These are phyloP conservation scores for Mycotypha africana DNA, from an alignment of 371 early-diverging fungal species.

Conservation along the genomic window DNA sequence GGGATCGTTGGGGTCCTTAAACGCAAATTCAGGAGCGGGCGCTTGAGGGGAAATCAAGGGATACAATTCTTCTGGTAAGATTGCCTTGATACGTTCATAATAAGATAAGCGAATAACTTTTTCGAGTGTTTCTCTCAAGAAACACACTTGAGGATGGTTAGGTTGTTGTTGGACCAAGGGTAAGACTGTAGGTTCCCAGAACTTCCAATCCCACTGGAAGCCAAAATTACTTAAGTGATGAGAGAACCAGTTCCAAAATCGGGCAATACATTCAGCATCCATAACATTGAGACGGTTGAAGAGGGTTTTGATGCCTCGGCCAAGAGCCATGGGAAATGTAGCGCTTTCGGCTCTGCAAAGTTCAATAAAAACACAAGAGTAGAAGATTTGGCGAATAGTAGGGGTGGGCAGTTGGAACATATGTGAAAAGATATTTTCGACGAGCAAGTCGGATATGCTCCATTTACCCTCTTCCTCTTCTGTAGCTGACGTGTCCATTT, in stretches of 20 bases:
- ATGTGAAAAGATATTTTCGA: constrained; percentile 53
- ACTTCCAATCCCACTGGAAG: constrained; percentile 86
- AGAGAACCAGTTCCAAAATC: constrained; percentile 83
- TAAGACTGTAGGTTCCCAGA: constrained; percentile 64
- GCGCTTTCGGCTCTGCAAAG: constrained; percentile 69
- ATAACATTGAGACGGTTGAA: constrained; percentile 62
- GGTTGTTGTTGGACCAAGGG: constrained; percentile 39
- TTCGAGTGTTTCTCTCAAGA: constrained; percentile 81
- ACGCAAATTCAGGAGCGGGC: constrained; percentile 70
- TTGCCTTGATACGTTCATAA: constrained; percentile 79
- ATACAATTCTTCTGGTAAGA: constrained; percentile 64
- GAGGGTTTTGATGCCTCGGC: constrained; percentile 51
- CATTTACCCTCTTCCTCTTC: constrained; percentile 19
- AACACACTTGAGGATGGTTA: constrained; percentile 48
- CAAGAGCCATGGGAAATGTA: constrained; percentile 62
- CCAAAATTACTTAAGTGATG: constrained; percentile 91
- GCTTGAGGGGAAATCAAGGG: constrained; percentile 56
- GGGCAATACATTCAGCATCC: constrained; percentile 82
- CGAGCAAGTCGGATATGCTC: constrained; percentile 30
- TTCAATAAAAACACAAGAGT: constrained; percentile 77
- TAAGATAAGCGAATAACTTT: constrained; percentile 78
- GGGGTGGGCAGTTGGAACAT: constrained; percentile 66
- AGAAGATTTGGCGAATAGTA: constrained; percentile 68
- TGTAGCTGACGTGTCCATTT: constrained; percentile 22
- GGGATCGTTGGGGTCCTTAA: constrained; percentile 43